Evolutionary conservation across 805 yeast species (phyloP).

Genomic region (Yamadazyma paraphyllophila): DNA sequence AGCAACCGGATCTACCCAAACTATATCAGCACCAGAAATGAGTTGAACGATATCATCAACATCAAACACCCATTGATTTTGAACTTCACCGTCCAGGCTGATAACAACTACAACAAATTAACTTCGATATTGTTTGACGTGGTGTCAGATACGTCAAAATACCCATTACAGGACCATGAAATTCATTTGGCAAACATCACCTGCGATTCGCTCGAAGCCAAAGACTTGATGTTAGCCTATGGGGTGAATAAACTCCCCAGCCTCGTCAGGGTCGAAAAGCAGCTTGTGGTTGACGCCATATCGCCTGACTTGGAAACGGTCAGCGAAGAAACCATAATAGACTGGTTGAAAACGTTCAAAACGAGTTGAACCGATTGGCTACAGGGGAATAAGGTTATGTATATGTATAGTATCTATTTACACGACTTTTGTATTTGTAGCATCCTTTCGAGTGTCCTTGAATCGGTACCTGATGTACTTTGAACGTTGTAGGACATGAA

Average conservation of each 20-base stretch:
- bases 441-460: no score
- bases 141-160: constrained; percentile 21
- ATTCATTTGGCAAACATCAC: constrained; percentile 71
- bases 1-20: constrained; percentile 38
- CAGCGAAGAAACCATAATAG: constrained; percentile 28
- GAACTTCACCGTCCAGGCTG: constrained; percentile 71
- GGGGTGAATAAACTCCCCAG: constrained; percentile 59
- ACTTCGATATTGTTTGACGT: constrained; percentile 54
- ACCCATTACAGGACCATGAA: constrained; percentile 41
- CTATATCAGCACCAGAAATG: constrained; percentile 53
- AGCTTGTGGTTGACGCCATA: constrained; percentile 46
- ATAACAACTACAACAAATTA: constrained; percentile 56
- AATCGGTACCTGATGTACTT: no score
- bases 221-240: constrained; percentile 57
- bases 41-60: constrained; percentile 53
- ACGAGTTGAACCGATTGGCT: neutral
- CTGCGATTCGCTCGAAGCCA: constrained; percentile 62
- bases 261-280: constrained; percentile 64
- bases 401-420: neutral
- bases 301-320: constrained; percentile 15
- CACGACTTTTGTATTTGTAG: neutral
- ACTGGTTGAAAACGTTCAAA: constrained; percentile 21
- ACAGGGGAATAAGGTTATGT: no score
- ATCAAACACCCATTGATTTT: constrained; percentile 61
- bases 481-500: no score